Percentiles rank a stretch among this genome's conserved stretches.
phyloP scores from a whole-genome alignment of 1,284 basidiomycete species.

The Xanthoconium separans region DNA sequence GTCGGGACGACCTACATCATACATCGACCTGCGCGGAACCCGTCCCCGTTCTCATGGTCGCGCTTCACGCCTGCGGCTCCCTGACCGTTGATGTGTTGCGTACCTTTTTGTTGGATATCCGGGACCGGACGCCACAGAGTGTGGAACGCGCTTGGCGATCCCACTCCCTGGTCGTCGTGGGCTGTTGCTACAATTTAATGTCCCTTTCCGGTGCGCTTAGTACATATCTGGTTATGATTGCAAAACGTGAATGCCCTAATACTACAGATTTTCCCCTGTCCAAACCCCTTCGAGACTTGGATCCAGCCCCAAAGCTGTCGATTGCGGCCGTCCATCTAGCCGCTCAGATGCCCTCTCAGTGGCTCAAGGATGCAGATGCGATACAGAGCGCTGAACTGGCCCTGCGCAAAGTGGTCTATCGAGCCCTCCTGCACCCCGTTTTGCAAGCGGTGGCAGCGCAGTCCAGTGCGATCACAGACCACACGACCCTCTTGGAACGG shows the following conservation, averaged over 20 bases:
- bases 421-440: conserved; percentile 48
- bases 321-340: conserved; percentile 57
- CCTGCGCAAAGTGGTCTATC: conserved; percentile 63
- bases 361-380: conserved; percentile 33
- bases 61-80: conserved; percentile 59
- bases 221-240: background rate
- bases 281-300: conserved; percentile 21
- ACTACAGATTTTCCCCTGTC: conserved; percentile 45
- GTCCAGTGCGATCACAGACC: background rate
- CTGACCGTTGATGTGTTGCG: conserved; percentile 47
- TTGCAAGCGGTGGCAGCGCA: conserved; percentile 11
- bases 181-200: conserved; percentile 55
- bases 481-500: conserved; percentile 2
- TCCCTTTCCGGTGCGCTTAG: conserved; percentile 37
- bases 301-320: conserved; percentile 24
- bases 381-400: conserved; percentile 39
- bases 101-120: conserved; percentile 30
- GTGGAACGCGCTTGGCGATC: conserved; percentile 35
- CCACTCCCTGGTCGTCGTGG: conserved; percentile 44
- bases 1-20: background rate
- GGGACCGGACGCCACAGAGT: conserved; percentile 4
- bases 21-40: conserved; percentile 14
- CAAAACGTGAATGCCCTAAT: conserved; percentile 6
- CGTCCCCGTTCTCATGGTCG: conserved; percentile 57
- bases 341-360: conserved; percentile 43